Evolutionary conservation across 306 rosid genomes (phyloP), one percentile per base, ranked within the genome.

Genomic region (cucumber (Cucumis sativus)): DNA sequence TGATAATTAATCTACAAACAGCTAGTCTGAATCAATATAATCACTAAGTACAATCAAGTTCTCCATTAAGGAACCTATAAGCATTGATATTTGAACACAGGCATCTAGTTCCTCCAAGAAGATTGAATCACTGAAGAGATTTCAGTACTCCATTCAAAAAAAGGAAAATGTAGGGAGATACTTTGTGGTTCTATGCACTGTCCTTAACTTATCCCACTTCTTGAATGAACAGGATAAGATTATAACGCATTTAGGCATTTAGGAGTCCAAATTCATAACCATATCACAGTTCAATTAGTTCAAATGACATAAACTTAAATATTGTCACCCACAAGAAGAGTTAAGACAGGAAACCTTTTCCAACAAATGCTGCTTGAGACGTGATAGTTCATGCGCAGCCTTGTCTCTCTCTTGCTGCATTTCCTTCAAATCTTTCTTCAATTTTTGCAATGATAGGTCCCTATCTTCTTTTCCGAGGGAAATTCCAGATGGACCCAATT

Each of bases 321-420:
- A 71, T 2, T 15, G 61, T 51, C 57, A 25, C n/a, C 45, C 57
- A 30, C 57, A 14, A 72, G 52, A 25, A 16, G 12, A 59, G n/a
- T 28, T 13, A 45, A 39, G 74, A 47, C 10, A 4, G 56, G 79
- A 45, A 81, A 95, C 99, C 99, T 96, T 96, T 80, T 96, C 96
- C 80, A 96, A 80, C 79, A 96, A 88, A 87, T 96, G 99, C 76
- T 96, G 99, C 84, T 96, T 96, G 83, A 96, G 99, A 57, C 98
- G 98, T 55, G 91, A 64, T 89, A 96, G 82, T 76, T 88, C 81
- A 65, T 88, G 99, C 78, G 86, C 55, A 60, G 91, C 92, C 83
- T 86, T 96, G 83, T 96, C 98, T 89, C 86, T 92, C 75, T 89
- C 96, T 77, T 33, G 80, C n/a, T 80, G 85, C 39, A 89, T 78